A percentile compares a stretch with the other conserved stretches of the same genome.
Conservation (phyloP, 176 grass and related monocot species). For the Hsuehochloa calcarea region DNA sequence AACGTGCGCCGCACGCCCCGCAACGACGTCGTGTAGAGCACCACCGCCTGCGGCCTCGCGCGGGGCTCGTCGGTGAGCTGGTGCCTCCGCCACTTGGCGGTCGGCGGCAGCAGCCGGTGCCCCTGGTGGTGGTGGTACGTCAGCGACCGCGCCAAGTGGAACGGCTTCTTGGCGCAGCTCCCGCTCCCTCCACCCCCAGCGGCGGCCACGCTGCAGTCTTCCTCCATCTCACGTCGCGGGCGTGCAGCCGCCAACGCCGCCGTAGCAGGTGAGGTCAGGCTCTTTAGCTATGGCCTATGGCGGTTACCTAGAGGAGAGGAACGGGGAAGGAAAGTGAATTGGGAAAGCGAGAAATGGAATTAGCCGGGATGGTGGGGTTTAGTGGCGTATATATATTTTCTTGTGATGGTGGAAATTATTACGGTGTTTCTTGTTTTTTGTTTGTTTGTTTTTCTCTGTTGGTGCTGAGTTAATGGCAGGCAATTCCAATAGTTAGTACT, state of each 20-base stretch:
- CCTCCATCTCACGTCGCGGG: slow-evolving; percentile 41
- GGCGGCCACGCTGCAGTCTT: slow-evolving; percentile 30
- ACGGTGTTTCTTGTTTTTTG: not conserved
- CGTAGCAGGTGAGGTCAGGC: slow-evolving; percentile 12
- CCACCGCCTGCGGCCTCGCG: slow-evolving; percentile 63
- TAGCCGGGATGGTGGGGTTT: slow-evolving; percentile 11
- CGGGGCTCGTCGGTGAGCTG: slow-evolving; percentile 49
- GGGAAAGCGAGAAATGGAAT: slow-evolving; percentile 36
- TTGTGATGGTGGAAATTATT: not conserved
- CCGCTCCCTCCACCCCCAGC: not conserved
- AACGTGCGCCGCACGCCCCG: slow-evolving; percentile 83
- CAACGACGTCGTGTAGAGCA: slow-evolving; percentile 87
- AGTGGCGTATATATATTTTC: slow-evolving; percentile 41
- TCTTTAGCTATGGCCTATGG: slow-evolving; percentile 41
- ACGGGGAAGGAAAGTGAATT: slow-evolving; percentile 32
- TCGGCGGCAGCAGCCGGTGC: slow-evolving; percentile 27
- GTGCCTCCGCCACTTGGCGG: slow-evolving; percentile 29
- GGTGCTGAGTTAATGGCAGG: not conserved
- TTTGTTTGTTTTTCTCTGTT: not conserved
- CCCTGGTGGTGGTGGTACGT: slow-evolving; percentile 72
- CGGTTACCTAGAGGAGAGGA: slow-evolving; percentile 41
- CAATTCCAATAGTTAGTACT: not conserved
- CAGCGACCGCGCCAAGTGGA: slow-evolving; percentile 61
- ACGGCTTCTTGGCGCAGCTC: slow-evolving; percentile 59
- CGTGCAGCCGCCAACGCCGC: slow-evolving; percentile 7